Conservation (phyloP, 2,329 filamentous ascomycete species). For the Dactylellina haptotyla region DNA sequence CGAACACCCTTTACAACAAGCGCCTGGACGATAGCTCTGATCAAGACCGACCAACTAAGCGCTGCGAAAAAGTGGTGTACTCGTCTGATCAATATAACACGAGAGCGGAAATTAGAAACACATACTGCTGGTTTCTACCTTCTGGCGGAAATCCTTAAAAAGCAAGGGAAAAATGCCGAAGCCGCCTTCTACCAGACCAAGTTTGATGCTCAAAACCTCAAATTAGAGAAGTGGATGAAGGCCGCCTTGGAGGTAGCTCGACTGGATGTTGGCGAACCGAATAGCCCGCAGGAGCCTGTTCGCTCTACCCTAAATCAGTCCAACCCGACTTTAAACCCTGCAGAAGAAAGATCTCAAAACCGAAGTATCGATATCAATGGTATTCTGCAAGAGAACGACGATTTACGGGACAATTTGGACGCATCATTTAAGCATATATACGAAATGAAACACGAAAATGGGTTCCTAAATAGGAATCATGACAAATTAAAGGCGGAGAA, state of each 20-base stretch:
- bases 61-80: conserved; percentile 3
- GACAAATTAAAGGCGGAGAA: too few species aligned
- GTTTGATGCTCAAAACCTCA: not conserved
- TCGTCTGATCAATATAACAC: not conserved
- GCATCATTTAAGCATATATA: too few species aligned
- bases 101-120: not conserved
- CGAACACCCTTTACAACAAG: not conserved
- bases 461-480: too few species aligned
- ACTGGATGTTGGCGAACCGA: too few species aligned
- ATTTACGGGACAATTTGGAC: too few species aligned
- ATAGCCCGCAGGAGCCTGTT: too few species aligned
- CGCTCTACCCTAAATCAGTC: too few species aligned
- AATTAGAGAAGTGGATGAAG: not conserved
- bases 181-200: conserved; percentile 8
- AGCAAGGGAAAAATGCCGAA: not conserved
- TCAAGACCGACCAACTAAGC: not conserved
- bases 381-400: too few species aligned
- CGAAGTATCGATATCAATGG: too few species aligned
- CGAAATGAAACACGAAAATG: too few species aligned
- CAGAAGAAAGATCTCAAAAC: too few species aligned
- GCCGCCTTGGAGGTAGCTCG: not conserved
- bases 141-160: conserved; percentile 6
- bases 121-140: not conserved
- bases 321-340: too few species aligned
- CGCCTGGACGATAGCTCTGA: not conserved